phyloP scores from a whole-genome alignment of 1,139 yeast genomes.

The Pichia sp. region DNA sequence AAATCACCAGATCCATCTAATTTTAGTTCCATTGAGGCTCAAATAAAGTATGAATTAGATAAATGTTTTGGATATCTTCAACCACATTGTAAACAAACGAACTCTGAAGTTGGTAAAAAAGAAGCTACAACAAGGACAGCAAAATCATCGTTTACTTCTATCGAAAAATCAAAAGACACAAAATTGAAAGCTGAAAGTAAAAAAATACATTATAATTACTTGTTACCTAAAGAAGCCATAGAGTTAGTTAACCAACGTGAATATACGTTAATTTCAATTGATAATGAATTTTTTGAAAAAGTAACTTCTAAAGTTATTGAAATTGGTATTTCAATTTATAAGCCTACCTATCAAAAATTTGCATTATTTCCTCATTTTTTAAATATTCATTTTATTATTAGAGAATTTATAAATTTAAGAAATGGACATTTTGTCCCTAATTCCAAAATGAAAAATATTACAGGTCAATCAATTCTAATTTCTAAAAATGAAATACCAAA shows the following conservation, averaged over 20 bases:
- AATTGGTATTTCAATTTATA: constrained; percentile 62
- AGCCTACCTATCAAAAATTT: constrained; percentile 42
- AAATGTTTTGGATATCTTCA: constrained; percentile 4
- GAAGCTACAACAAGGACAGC: no score
- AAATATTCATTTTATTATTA: constrained; percentile 51
- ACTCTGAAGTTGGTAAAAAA: no score
- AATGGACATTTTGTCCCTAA: constrained; percentile 63
- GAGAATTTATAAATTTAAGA: constrained; percentile 39
- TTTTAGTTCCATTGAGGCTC: constrained; percentile 2
- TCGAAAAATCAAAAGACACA: neutral
- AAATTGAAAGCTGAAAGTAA: neutral
- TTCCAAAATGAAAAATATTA: constrained; percentile 48
- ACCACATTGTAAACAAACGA: neutral
- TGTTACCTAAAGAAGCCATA: constrained; percentile 21
- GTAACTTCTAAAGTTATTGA: constrained; percentile 48
- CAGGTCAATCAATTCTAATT: constrained; percentile 48
- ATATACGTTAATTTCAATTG: constrained; percentile 46
- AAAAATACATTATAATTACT: constrained; percentile 1
- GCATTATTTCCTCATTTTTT: constrained; percentile 40
- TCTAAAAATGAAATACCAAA: constrained; percentile 32
- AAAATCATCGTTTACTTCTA: no score
- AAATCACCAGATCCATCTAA: neutral
- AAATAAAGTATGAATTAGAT: constrained; percentile 6
- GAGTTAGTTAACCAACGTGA: constrained; percentile 20
- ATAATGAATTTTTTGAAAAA: constrained; percentile 61